These are phyloP conservation scores for Ilex asprella DNA, from an alignment of 257 asterid genomes.

Conservation along the genomic window DNA sequence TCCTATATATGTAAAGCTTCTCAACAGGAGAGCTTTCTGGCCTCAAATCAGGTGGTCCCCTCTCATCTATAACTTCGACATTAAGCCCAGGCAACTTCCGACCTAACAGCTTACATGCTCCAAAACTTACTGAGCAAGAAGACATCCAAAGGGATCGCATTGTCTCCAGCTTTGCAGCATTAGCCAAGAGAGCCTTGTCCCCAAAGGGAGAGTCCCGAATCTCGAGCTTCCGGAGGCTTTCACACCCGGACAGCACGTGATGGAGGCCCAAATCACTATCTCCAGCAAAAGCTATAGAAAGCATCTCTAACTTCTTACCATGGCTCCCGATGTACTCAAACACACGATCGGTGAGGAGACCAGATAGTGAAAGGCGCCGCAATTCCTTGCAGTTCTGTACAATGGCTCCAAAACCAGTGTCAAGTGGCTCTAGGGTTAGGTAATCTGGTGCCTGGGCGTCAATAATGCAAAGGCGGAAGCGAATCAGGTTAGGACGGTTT, in stretches of 20 bases:
- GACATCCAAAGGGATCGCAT: slow-evolving; percentile 99
- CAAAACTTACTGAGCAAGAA: slow-evolving; percentile 79
- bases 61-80: slow-evolving; percentile 90
- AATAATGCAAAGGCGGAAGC: slow-evolving; percentile 78
- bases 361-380: slow-evolving; percentile 82
- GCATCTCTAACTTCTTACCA: slow-evolving; percentile 91
- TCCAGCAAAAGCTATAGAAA: slow-evolving; percentile 96
- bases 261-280: slow-evolving; percentile 85
- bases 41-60: slow-evolving; percentile 71
- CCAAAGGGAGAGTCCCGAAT: slow-evolving; percentile 95
- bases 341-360: slow-evolving; percentile 78
- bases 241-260: slow-evolving; percentile 84
- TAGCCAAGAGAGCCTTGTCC: slow-evolving; percentile 91
- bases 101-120: slow-evolving; percentile 84
- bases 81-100: slow-evolving; percentile 77
- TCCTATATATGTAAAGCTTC: slow-evolving; percentile 68
- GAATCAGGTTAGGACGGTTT: slow-evolving; percentile 63
- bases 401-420: slow-evolving; percentile 89
- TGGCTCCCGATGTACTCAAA: slow-evolving; percentile 72
- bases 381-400: slow-evolving; percentile 71
- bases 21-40: slow-evolving; percentile 73
- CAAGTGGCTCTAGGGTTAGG: slow-evolving; percentile 69
- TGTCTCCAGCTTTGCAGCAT: slow-evolving; percentile 95
- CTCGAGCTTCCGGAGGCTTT: slow-evolving; percentile 82
- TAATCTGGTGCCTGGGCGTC: slow-evolving; percentile 80